Conservation (phyloP, 2,329 filamentous ascomycete genomes). For the Diaporthe capsici region DNA sequence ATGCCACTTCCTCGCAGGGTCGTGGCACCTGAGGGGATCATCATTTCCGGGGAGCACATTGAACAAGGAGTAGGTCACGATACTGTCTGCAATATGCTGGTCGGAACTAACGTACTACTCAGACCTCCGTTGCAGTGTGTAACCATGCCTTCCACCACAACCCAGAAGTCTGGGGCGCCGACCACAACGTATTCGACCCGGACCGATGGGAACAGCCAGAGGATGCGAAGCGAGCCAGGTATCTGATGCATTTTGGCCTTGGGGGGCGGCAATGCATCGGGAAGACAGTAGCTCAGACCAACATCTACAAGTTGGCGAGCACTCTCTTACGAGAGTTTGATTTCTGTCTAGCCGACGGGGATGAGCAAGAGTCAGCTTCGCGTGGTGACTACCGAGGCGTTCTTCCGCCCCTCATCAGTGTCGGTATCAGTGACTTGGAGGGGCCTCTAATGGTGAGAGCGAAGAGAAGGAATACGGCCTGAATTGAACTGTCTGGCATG, state of each 20-base stretch:
- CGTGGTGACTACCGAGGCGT: conserved; percentile 37
- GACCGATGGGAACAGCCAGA: conserved; percentile 46
- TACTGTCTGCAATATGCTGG: background rate
- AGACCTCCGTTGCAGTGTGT: conserved; percentile 51
- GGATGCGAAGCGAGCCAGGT: conserved; percentile 41
- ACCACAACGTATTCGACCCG: conserved; percentile 46
- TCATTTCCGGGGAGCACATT: background rate
- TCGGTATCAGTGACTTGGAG: conserved; percentile 43
- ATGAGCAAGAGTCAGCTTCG: conserved; percentile 36
- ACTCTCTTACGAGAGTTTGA: conserved; percentile 46
- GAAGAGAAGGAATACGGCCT: background rate
- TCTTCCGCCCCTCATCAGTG: conserved; percentile 41
- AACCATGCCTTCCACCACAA: conserved; percentile 55
- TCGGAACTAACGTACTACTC: background rate
- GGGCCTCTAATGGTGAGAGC: conserved; percentile 19
- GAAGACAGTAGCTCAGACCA: conserved; percentile 51
- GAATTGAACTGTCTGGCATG: no score
- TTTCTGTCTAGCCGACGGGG: conserved; percentile 48
- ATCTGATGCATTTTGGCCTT: conserved; percentile 53
- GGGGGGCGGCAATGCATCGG: conserved; percentile 53
- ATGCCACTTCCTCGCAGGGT: conserved; percentile 19
- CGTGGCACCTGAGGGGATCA: conserved; percentile 2
- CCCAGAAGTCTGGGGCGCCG: conserved; percentile 48
- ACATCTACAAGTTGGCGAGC: conserved; percentile 52
- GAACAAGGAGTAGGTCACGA: background rate